A percentile compares a stretch with the other conserved stretches of the same genome.
These are phyloP conservation scores for Solanum dulcamara DNA, from an alignment of 257 asterid species.

Conservation along the genomic window DNA sequence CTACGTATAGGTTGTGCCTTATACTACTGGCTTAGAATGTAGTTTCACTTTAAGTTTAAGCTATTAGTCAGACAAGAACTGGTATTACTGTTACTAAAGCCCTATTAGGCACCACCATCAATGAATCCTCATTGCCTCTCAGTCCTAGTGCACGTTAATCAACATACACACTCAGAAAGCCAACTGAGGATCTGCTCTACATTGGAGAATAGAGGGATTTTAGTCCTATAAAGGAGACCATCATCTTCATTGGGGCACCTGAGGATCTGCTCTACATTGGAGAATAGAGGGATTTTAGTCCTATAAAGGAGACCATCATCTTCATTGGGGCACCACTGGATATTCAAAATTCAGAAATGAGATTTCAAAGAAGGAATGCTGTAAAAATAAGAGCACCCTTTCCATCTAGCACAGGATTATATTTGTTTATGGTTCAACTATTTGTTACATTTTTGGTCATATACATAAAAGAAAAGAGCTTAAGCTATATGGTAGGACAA, in stretches of 20 bases:
- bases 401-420: background rate
- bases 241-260: background rate
- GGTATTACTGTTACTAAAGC: background rate
- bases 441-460: background rate
- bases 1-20: background rate
- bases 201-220: background rate
- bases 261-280: background rate
- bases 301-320: background rate
- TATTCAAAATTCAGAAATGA: background rate
- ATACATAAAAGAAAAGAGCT: background rate
- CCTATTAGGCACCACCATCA: background rate
- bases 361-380: background rate
- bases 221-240: background rate
- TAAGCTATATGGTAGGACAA: background rate
- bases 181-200: background rate
- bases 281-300: background rate
- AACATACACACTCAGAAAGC: background rate
- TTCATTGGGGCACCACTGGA: background rate
- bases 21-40: background rate
- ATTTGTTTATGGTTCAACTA: background rate
- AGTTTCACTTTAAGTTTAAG: background rate
- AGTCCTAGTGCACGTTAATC: background rate
- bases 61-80: background rate
- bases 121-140: background rate
- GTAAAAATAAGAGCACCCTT: background rate